Evolutionary conservation across 2,329 filamentous ascomycete species (phyloP), one percentile per base, ranked within the genome.

Genomic region (Pseudocercospora pini-densiflorae): DNA sequence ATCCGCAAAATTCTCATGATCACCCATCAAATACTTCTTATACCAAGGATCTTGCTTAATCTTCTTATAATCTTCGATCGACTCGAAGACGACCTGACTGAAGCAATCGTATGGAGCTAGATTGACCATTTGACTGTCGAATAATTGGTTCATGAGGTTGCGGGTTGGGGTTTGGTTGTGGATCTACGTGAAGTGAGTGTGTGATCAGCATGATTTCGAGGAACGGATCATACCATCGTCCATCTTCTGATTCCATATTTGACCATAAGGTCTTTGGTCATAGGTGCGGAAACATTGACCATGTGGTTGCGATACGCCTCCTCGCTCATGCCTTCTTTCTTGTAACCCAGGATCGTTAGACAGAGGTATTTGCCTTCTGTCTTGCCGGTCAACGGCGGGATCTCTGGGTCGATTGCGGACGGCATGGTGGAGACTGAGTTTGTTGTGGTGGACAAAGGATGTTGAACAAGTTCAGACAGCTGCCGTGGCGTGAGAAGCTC

Each of bases 21-120:
- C 83, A 2, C 71, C 71, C 0, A 79, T 68, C 19, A 86, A 66
- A 63, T 82, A 76, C 67, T 83, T 70, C 73, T 82, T 81, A 68
- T 83, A 86, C 75, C 76, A 84, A 2, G 83, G 81, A 71, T 86
- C 84, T 14, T 80, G 63, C 71, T 85, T 84, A 78, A 86, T 82
- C 6, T 73, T 69, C 71, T 81, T 81, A 71, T 82, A 86, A 64
- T 83, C 77, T 4, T 84, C 80, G 0, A 86, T 60, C 47, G 65
- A 73, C 63, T 79, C 67, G 69, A 85, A 85, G 0, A 84, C 76
- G 0, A 83, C 80, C 70, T 85, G 83, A 58, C 80, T 83, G 69
- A 85, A 83, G 70, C 81, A 84, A 72, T 85, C 83, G 64, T 78
- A 85, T 66, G 84, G 80, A 4, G 83, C 82, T 4, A 84, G n/a